A percentile compares a stretch with the other conserved stretches of the same genome.
phyloP scores from a whole-genome alignment of 2,329 filamentous ascomycete genomes.

The Fusarium sp. region DNA sequence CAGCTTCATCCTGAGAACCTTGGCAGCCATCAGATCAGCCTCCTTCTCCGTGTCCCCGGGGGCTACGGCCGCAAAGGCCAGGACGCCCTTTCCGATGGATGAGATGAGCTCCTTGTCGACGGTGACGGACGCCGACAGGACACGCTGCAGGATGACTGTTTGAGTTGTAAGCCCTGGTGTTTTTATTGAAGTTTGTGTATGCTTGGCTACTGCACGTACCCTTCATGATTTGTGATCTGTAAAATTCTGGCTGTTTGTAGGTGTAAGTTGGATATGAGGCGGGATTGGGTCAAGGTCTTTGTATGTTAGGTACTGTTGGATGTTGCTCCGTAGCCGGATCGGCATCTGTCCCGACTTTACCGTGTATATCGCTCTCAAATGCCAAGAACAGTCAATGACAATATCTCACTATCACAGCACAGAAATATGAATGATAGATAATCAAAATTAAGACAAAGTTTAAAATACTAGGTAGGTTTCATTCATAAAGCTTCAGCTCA shows the following conservation, averaged over 20 bases:
- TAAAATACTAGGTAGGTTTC: not conserved
- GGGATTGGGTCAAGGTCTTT: constrained; percentile 27
- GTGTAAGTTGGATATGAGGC: constrained; percentile 16
- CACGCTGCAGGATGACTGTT: constrained; percentile 90
- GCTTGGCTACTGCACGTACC: constrained; percentile 35
- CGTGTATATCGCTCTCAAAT: constrained; percentile 15
- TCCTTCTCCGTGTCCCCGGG: constrained; percentile 93
- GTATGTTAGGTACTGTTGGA: constrained; percentile 10
- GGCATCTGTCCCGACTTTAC: constrained; percentile 37
- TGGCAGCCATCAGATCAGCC: constrained; percentile 84
- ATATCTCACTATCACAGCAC: not conserved
- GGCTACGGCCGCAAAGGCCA: constrained; percentile 92
- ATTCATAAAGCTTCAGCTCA: too few relatives aligned
- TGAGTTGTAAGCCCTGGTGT: constrained; percentile 24
- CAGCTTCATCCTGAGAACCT: constrained; percentile 89
- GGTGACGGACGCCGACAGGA: constrained; percentile 94
- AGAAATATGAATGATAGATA: not conserved
- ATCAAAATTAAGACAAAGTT: not conserved
- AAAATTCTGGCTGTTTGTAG: constrained; percentile 2
- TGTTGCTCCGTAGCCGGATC: constrained; percentile 35
- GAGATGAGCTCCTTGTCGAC: constrained; percentile 93
- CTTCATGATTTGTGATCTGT: constrained; percentile 38
- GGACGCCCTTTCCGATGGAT: constrained; percentile 88
- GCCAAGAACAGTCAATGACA: not conserved
- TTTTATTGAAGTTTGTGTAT: constrained; percentile 3